These are phyloP conservation scores for Claviceps digitariae DNA, from an alignment of 2,329 filamentous ascomycete genomes.

Conservation along the genomic window DNA sequence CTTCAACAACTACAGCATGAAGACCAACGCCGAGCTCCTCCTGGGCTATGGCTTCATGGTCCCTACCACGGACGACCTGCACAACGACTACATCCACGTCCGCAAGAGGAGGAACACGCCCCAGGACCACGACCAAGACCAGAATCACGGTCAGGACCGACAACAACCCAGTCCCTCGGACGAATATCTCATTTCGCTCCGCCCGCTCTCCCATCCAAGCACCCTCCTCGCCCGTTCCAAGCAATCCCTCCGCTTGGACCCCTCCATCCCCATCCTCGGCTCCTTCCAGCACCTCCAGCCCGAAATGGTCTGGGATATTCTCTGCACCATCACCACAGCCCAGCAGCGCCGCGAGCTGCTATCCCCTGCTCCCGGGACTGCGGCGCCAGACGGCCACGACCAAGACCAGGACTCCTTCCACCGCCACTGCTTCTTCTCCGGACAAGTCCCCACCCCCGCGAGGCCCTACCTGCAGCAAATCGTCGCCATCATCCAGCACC, in stretches of 20 bases:
- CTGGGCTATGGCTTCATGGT: conserved; percentile 51
- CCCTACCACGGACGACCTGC: conserved; percentile 30
- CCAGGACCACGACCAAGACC: too few relatives aligned
- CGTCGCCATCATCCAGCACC: conserved; percentile 28
- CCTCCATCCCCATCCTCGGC: conserved; percentile 15
- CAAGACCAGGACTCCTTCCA: conserved; percentile 12
- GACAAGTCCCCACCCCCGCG: conserved; percentile 16
- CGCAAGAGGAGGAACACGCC: conserved; percentile 26
- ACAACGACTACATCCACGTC: conserved; percentile 48
- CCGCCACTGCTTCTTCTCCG: conserved; percentile 17
- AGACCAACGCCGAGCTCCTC: conserved; percentile 60
- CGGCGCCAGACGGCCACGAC: conserved; percentile 1
- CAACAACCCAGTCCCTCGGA: conserved; percentile 11
- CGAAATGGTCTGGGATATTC: conserved; percentile 37
- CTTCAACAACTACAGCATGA: conserved; percentile 60
- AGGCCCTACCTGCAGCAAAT: conserved; percentile 20
- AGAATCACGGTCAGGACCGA: too few relatives aligned
- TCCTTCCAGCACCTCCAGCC: conserved; percentile 39
- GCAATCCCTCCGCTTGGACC: conserved; percentile 20
- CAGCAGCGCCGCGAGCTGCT: conserved; percentile 18
- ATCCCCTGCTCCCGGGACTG: conserved; percentile 13
- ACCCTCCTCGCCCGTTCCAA: conserved; percentile 32
- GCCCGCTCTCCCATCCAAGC: conserved; percentile 31
- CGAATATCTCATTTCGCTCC: conserved; percentile 40
- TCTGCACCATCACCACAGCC: conserved; percentile 23